Evolutionary conservation across 257 asterid genomes (phyloP).

Genomic region (Solanum neorickii): DNA sequence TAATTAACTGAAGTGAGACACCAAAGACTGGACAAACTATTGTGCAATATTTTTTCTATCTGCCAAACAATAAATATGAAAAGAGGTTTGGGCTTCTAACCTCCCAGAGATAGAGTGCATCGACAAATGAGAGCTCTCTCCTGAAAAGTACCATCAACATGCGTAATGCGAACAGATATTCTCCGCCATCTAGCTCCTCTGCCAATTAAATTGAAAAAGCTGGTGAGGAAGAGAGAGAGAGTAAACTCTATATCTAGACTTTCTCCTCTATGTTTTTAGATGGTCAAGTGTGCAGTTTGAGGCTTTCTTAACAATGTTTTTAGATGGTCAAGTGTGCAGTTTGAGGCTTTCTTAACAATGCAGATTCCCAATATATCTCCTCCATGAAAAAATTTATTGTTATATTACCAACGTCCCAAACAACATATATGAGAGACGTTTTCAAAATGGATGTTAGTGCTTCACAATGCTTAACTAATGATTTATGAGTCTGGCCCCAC

Average conservation of each 20-base stretch:
- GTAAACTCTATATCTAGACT: not conserved
- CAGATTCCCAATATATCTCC: not conserved
- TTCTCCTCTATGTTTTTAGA: not conserved
- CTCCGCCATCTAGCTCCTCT: slow-evolving; percentile 97
- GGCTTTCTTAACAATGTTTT: not conserved
- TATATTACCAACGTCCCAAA: not conserved
- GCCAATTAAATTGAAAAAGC: slow-evolving; percentile 13
- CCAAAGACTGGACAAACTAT: not conserved
- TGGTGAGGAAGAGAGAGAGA: not conserved
- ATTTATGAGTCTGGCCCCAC: not conserved
- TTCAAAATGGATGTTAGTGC: not conserved
- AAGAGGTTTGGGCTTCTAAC: slow-evolving; percentile 18
- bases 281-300: not conserved
- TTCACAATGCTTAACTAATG: not conserved
- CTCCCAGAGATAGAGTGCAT: slow-evolving; percentile 96
- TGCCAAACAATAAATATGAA: not conserved
- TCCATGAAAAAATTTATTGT: not conserved
- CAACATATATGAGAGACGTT: not conserved
- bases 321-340: not conserved
- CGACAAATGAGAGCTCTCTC: slow-evolving; percentile 85
- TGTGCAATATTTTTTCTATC: not conserved
- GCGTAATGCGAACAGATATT: slow-evolving; percentile 84
- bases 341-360: not conserved
- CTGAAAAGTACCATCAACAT: slow-evolving; percentile 96
- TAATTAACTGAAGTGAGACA: not conserved